Conservation (phyloP, 1,284 basidiomycete genomes). For the Tylopilus orsonianus region DNA sequence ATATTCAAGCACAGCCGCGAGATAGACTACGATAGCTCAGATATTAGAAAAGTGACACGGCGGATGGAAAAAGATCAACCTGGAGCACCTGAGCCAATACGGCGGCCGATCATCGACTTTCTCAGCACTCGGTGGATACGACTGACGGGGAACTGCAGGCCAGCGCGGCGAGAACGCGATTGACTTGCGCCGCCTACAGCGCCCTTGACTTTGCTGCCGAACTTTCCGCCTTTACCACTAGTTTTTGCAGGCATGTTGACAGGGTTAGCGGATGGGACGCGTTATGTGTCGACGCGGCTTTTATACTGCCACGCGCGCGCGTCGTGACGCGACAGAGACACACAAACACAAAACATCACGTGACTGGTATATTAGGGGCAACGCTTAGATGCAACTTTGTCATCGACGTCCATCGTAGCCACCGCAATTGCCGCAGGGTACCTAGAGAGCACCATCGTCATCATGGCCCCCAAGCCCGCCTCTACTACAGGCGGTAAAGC, state of each 20-base stretch:
- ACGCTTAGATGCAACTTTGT: constrained; percentile 12
- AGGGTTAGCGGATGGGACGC: constrained; percentile 3
- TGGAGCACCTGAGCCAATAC: constrained; percentile 63
- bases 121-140: constrained; percentile 77
- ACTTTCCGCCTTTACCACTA: constrained; percentile 47
- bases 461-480: constrained; percentile 78
- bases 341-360: constrained; percentile 44
- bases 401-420: constrained; percentile 26
- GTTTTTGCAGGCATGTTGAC: constrained; percentile 33
- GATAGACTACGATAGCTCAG: constrained; percentile 53
- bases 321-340: constrained; percentile 35
- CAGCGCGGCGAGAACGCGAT: constrained; percentile 82
- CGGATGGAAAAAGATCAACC: constrained; percentile 11
- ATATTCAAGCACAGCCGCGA: constrained; percentile 73
- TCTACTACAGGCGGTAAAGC: constrained; percentile 78
- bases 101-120: constrained; percentile 66
- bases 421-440: constrained; percentile 5
- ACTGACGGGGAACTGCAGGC: constrained; percentile 81
- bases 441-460: neutral
- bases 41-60: constrained; percentile 14
- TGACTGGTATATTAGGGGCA: constrained; percentile 41
- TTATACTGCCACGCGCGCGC: constrained; percentile 42
- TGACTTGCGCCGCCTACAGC: constrained; percentile 46
- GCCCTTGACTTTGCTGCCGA: constrained; percentile 55
- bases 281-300: constrained; percentile 23